Conservation (phyloP, 139 green algal species). For the Chlorella sp. region DNA sequence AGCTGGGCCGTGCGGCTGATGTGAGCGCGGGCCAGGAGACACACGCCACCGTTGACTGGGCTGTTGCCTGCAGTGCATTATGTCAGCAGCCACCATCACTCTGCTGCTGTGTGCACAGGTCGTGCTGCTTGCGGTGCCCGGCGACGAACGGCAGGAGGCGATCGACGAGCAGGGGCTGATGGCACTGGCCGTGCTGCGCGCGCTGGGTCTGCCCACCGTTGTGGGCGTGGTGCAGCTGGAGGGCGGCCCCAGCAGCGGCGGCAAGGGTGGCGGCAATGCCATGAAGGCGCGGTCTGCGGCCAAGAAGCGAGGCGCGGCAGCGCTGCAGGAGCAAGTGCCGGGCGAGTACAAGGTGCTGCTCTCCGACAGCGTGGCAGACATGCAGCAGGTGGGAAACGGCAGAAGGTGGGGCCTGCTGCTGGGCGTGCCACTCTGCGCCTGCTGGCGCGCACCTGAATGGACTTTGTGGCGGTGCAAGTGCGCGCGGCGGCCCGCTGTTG, state of each 20-base stretch:
- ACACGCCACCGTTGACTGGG: too few relatives aligned
- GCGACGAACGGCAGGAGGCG: constrained; percentile 24
- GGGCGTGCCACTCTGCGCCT: too few relatives aligned
- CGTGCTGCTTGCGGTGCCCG: constrained; percentile 67
- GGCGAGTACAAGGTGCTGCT: constrained; percentile 61
- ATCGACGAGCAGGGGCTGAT: constrained; percentile 55
- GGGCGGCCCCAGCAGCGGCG: background rate
- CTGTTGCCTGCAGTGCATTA: too few relatives aligned
- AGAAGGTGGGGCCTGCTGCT: too few relatives aligned
- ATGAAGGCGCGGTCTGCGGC: constrained; percentile 78
- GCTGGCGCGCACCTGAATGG: too few relatives aligned
- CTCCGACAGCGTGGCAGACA: constrained; percentile 55
- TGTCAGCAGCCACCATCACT: too few relatives aligned
- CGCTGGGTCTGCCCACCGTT: constrained; percentile 71
- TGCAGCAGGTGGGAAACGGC: too few relatives aligned
- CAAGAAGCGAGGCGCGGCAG: constrained; percentile 73
- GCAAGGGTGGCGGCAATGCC: background rate
- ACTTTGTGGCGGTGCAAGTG: too few relatives aligned
- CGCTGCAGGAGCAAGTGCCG: constrained; percentile 51
- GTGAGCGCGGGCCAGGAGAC: too few relatives aligned
- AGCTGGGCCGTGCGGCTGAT: constrained; percentile 57
- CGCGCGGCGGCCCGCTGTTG: too few relatives aligned
- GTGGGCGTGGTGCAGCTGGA: constrained; percentile 54
- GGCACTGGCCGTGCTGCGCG: constrained; percentile 67
- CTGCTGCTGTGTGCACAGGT: too few relatives aligned